Conservation (phyloP, 768 basidiomycete genomes). For the Hydnomerulius pinastri region DNA sequence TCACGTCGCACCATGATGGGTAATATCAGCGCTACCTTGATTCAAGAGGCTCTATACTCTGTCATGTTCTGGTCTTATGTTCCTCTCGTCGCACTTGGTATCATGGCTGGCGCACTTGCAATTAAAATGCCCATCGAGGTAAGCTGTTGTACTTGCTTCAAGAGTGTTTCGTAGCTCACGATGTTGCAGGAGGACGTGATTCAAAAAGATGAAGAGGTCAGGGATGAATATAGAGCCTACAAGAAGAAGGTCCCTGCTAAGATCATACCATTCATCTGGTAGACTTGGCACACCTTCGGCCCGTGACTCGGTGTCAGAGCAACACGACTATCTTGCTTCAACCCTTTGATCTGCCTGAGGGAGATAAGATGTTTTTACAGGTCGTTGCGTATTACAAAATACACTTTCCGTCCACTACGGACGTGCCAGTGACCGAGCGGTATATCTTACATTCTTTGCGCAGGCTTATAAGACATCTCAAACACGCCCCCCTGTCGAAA, state of each 20-base stretch:
- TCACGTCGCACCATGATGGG: not conserved
- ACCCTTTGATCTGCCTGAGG: too few species aligned
- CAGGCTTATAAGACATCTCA: too few species aligned
- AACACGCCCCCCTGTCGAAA: too few species aligned
- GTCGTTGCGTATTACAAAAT: too few species aligned
- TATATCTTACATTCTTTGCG: too few species aligned
- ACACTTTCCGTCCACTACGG: too few species aligned
- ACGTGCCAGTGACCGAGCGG: too few species aligned
- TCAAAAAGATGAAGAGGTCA: conserved; percentile 17
- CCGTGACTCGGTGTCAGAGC: too few species aligned
- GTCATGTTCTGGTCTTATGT: conserved; percentile 35
- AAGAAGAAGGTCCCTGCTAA: conserved; percentile 28
- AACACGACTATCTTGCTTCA: too few species aligned
- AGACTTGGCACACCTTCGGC: conserved; percentile 1
- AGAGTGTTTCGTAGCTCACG: not conserved
- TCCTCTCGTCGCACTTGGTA: conserved; percentile 22
- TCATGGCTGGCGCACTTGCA: conserved; percentile 20
- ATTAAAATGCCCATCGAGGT: conserved; percentile 37
- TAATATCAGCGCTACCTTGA: conserved; percentile 14
- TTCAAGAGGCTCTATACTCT: conserved; percentile 17
- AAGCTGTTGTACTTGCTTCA: not conserved
- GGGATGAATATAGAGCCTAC: conserved; percentile 29
- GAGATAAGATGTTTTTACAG: too few species aligned
- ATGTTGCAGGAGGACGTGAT: conserved; percentile 29
- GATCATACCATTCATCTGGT: conserved; percentile 29